phyloP scores from a whole-genome alignment of 2,329 filamentous ascomycete species.

The Aspergillus sp. region DNA sequence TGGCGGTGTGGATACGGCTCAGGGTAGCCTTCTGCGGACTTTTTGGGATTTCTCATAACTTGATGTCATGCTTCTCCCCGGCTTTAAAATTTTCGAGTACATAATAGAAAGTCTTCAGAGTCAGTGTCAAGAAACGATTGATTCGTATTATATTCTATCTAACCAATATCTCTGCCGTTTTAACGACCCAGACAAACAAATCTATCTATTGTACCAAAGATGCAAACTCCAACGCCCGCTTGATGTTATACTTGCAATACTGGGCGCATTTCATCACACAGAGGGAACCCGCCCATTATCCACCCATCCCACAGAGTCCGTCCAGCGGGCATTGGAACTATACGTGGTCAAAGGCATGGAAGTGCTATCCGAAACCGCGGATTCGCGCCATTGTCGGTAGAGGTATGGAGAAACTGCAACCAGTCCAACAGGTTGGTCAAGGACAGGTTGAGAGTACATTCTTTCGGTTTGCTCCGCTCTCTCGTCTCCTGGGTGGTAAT shows the following conservation, averaged over 20 bases:
- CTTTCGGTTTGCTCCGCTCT: conserved; percentile 25
- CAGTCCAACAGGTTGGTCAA: conserved; percentile 11
- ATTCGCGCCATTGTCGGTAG: conserved; percentile 16
- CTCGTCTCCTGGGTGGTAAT: conserved; percentile 32
- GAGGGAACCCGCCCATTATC: neutral
- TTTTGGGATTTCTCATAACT: conserved; percentile 39
- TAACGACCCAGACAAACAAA: neutral
- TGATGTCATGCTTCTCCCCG: conserved; percentile 5
- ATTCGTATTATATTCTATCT: neutral
- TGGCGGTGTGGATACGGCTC: conserved; percentile 38
- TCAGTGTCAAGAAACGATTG: neutral
- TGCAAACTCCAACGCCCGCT: neutral
- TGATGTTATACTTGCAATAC: neutral
- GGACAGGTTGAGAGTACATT: conserved; percentile 12
- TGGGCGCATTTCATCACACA: neutral
- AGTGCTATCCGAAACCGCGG: conserved; percentile 3
- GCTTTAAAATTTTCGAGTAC: conserved; percentile 16
- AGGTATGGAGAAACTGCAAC: conserved; percentile 19
- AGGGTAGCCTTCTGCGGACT: conserved; percentile 35
- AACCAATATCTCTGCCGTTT: conserved; percentile 4
- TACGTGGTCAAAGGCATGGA: conserved; percentile 13
- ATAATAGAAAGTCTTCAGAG: conserved; percentile 14
- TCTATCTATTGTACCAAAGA: conserved; percentile 9
- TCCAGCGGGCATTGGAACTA: conserved; percentile 12
- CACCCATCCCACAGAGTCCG: conserved; percentile 9